phyloP scores from a whole-genome alignment of 768 basidiomycete species.

The Phallus indusiatus region DNA sequence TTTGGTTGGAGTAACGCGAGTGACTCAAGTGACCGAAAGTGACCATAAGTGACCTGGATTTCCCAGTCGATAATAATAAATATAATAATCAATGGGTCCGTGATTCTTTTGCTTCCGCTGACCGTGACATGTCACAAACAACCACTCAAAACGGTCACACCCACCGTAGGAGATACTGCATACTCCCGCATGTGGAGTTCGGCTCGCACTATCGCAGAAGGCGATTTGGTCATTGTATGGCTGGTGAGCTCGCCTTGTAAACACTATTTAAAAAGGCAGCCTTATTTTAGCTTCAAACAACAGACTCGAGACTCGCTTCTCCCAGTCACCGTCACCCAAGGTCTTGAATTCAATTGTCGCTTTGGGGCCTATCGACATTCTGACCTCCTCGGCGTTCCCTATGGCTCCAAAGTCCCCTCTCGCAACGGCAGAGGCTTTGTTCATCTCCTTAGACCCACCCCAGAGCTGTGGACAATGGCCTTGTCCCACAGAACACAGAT shows the following conservation, averaged over 20 bases:
- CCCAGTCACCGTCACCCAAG: slow-evolving; percentile 67
- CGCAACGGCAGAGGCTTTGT: slow-evolving; percentile 79
- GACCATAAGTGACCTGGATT: background rate
- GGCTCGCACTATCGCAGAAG: slow-evolving; percentile 53
- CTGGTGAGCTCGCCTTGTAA: slow-evolving; percentile 37
- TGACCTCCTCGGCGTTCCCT: slow-evolving; percentile 82
- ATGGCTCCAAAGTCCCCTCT: slow-evolving; percentile 80
- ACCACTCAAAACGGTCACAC: too few relatives aligned
- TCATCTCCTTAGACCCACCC: slow-evolving; percentile 86
- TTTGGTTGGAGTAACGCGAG: too few relatives aligned
- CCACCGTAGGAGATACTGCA: background rate
- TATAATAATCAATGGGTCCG: too few relatives aligned
- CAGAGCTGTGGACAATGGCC: slow-evolving; percentile 95
- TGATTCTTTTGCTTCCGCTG: background rate
- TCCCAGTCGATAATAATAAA: background rate
- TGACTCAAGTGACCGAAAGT: too few relatives aligned
- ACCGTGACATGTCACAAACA: background rate
- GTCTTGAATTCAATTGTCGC: slow-evolving; percentile 77
- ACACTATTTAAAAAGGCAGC: slow-evolving; percentile 7
- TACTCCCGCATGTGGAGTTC: slow-evolving; percentile 79
- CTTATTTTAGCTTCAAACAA: slow-evolving; percentile 6
- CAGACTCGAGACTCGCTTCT: slow-evolving; percentile 77
- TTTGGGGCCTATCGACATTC: slow-evolving; percentile 83
- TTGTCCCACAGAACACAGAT: slow-evolving; percentile 97
- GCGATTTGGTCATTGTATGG: slow-evolving; percentile 79